Evolutionary conservation across 169 alveolate species (phyloP), one percentile per base, ranked within the genome.

Genomic region (Cryptosporidium canis): DNA sequence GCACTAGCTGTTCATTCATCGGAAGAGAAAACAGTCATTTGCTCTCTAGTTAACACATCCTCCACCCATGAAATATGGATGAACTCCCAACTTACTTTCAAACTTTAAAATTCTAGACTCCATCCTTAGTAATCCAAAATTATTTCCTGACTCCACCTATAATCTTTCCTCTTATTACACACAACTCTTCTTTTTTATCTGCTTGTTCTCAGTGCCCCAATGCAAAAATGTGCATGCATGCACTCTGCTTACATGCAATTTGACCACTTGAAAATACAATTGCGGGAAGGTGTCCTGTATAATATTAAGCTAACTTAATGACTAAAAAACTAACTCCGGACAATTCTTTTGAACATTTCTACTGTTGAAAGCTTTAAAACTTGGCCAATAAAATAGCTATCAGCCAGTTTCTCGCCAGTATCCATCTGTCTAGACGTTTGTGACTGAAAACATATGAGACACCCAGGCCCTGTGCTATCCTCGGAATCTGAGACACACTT

Each of bases 41-140:
- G 21, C 3, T 65, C 37, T 35, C 18, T 33, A 35, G 24, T 65
- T 8, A 65, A 65, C 4, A 1, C 14, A 9, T 63, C 43, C 47
- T 16, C 1, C 31, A 41, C 33, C 3, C 12, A 4, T 3, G n/a
- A 56, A 16, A 56, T 56, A 9, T n/a, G 9, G 21, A 56, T 12
- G 9, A 56, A 16, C 9, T 9, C n/a, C n/a, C n/a, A 70, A 70
- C 84, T 70, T 70, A 70, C 84, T 70, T 6, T 70, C 84, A 70
- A 70, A 70, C 61, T 70, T 70, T 51, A 47, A 53, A n/a, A 70
- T 70, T 70, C 67, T 70, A 1, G 67, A 70, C 37, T 70, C 84
- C 67, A 70, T 70, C 4, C 14, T 70, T 70, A 8, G 24, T 21
- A 11, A 21, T 8, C 24, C 8, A 41, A 0, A 51, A 51, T 18